Conservation (phyloP, 805 yeast genomes). For the Saccharomycopsis capsularis region DNA sequence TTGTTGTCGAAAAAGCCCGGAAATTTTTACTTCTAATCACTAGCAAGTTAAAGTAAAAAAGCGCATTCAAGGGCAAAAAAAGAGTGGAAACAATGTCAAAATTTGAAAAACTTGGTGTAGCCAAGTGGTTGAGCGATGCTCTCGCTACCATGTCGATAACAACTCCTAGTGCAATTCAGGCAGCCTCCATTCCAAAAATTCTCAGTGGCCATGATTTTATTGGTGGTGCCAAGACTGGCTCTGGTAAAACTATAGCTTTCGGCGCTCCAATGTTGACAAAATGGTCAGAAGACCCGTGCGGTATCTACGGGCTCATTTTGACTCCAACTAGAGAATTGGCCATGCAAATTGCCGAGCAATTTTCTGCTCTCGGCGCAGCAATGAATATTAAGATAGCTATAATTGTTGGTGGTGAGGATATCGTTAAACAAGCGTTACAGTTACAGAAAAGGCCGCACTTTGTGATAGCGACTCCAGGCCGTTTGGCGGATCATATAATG, state of each 20-base stretch:
- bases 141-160: conserved; percentile 73
- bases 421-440: conserved; percentile 79
- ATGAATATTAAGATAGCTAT: conserved; percentile 81
- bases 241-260: conserved; percentile 96
- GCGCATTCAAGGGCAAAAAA: no score
- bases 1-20: no score
- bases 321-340: conserved; percentile 96
- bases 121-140: conserved; percentile 83
- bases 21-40: no score
- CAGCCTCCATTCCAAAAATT: conserved; percentile 82
- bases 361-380: conserved; percentile 82
- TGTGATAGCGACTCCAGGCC: conserved; percentile 94
- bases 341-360: conserved; percentile 93
- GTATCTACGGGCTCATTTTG: conserved; percentile 79
- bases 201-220: conserved; percentile 83
- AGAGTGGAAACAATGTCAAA: conserved; percentile 23
- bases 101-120: conserved; percentile 63
- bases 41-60: no score
- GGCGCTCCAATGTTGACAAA: conserved; percentile 94
- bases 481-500: conserved; percentile 86
- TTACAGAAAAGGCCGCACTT: conserved; percentile 85
- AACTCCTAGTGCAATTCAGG: conserved; percentile 81
- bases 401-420: conserved; percentile 92
- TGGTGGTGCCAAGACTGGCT: conserved; percentile 98
- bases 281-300: conserved; percentile 95